Evolutionary conservation across 148 eudicot species (phyloP), one percentile per base, ranked within the genome.

Genomic region (Pouteria glomerata): DNA sequence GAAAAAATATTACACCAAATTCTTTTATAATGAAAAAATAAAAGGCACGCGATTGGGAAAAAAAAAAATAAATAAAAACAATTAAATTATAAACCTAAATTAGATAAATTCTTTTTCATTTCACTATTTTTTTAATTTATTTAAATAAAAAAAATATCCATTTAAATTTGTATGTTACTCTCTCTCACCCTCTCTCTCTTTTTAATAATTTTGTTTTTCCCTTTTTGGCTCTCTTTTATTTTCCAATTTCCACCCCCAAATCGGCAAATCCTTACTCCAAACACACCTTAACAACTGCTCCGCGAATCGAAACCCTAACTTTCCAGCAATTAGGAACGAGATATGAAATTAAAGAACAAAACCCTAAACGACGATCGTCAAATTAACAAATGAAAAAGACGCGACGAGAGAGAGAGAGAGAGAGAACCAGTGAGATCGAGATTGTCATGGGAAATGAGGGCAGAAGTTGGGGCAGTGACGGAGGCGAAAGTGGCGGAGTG

Each of bases 341-440:
- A 21, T 21, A 24, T 26, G 29, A 65, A 0, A 29, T 18, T 42
- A 23, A 2, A 45, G 6, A 26, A 29, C 53, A 16, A 73, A 60
- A 29, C 65, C 1, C 10, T 58, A 27, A 19, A 5, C 12, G 4
- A 4, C 14, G 12, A 13, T 16, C 1, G 26, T 26, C 16, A 51
- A 5, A 35, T 4, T 21, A 23, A 10, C 48, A n/a, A 8, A 4
- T 64, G 6, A 37, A 42, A 27, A 23, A 19, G 41, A 59, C 26
- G n/a, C 24, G 21, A 29, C 60, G 19, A 31, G 6, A 27, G 14
- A 29, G 68, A 18, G 6, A 45, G 24, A 4, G 44, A 56, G 24
- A 24, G 39, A 57, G 29, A 11, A 87, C 90, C 88, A 70, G 81
- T 79, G 55, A 85, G 88, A 75, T 81, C 76, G 72, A 55, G 75